Conservation (phyloP, 768 basidiomycete species). For the Naganishia friedmannii region DNA sequence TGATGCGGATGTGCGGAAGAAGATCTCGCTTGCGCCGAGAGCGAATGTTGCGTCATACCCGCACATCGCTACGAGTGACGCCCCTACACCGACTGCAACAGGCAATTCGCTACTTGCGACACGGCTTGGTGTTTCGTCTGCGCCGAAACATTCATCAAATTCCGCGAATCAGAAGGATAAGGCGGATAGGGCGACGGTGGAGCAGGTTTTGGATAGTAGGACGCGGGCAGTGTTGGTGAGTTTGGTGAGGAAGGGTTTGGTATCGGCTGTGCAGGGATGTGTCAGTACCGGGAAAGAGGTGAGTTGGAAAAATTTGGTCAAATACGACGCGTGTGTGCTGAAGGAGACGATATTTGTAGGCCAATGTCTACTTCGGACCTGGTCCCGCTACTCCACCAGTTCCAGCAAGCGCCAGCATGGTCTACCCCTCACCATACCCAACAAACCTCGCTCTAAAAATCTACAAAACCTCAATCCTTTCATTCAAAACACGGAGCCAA, state of each 20-base stretch:
- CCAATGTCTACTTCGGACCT: conserved; percentile 93
- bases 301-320: background rate
- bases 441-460: conserved; percentile 87
- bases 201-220: conserved; percentile 95
- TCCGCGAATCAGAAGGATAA: conserved; percentile 90
- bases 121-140: conserved; percentile 60
- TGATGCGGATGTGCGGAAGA: conserved; percentile 16
- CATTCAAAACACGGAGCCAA: conserved; percentile 95
- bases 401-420: conserved; percentile 24
- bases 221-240: conserved; percentile 91
- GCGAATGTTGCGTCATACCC: conserved; percentile 69
- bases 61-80: conserved; percentile 59
- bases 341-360: conserved; percentile 45
- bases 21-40: conserved; percentile 59
- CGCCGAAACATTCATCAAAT: conserved; percentile 86
- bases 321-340: background rate
- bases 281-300: conserved; percentile 94
- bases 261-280: conserved; percentile 90
- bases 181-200: conserved; percentile 90
- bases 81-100: background rate
- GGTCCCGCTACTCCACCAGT: conserved; percentile 53
- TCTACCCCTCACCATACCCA: conserved; percentile 34
- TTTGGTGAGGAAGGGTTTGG: conserved; percentile 84
- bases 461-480: conserved; percentile 95
- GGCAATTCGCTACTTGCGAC: conserved; percentile 25